Base-by-base conservation (phyloP, 805 yeast species). In the Suhomyces prunicola region DNA sequence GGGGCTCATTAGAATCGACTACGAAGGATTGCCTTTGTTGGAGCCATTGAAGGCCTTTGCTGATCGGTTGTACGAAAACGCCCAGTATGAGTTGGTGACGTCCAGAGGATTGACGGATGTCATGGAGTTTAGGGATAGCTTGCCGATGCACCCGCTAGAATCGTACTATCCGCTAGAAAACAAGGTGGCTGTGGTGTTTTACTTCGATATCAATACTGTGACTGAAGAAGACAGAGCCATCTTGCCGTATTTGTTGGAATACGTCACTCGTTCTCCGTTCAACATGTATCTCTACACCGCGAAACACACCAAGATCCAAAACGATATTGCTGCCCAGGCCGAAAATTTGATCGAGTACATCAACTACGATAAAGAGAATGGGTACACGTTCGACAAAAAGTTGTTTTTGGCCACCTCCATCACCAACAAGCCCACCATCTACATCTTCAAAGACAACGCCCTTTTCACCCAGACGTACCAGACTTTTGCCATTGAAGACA, bases 151-250 rank as follows among this genome's bases (percentile, higher is more conserved):
- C 41, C 74, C 78, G 6, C 63, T 70, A 50, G 64, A 71, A 24
- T 53, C 56, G 27, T 63, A 61, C 57, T 65, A 76, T 70, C 85
- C 61, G 65, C 61, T 73, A 52, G 54, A 75, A 39, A 69, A 69
- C 59, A 68, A 68, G 54, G 69, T 85, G 2, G 74, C 84, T 0
- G 80, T 86, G 56, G 76, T 86, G 4, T 85, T 79, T 57, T 69
- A 74, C 46, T 81, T 77, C 61, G 85, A 84, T 53, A 67, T 68
- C n/a, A 75, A 77, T 17, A 71, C 82, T 0, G 70, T 71, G 5
- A 74, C 83, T 1, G 75, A 74, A 2, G 94, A 88, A 63, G 94
- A 88, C 66, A 79, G 77, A 57, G 79, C 79, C 27, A 67, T 87
- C 5, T 70, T 88, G 53, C 84, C 86, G 5, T 79, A 85, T 58